Evolutionary conservation across 768 basidiomycete species (phyloP).

Genomic region (Naganishia kalamii): DNA sequence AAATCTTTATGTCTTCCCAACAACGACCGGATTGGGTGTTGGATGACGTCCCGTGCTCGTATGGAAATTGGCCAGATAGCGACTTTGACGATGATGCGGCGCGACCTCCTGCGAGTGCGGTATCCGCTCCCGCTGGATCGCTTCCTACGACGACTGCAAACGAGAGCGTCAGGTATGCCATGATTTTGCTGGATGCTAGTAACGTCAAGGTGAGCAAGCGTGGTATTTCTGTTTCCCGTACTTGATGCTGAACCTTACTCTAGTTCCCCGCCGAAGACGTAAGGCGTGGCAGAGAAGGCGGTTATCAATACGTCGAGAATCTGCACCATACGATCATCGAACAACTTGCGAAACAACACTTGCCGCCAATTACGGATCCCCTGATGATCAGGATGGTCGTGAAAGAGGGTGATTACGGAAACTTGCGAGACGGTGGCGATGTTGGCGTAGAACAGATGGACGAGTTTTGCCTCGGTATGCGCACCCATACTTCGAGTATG

Average conservation of each 20-base stretch:
- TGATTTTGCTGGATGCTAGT: constrained; percentile 2
- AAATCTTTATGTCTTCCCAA: background rate
- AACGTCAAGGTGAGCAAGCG: background rate
- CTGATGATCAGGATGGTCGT: constrained; percentile 7
- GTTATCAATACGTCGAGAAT: background rate
- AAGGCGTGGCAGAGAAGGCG: background rate
- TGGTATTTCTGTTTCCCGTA: background rate
- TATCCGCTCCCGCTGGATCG: constrained; percentile 5
- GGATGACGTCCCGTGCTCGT: background rate
- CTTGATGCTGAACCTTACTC: background rate
- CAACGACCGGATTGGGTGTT: no score
- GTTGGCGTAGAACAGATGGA: background rate
- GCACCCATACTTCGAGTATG: constrained; percentile 1
- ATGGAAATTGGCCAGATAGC: background rate
- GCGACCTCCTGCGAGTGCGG: background rate
- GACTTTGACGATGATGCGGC: background rate
- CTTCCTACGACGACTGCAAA: background rate
- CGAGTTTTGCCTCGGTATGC: constrained; percentile 9
- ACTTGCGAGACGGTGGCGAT: background rate
- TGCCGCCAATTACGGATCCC: background rate
- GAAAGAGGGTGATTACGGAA: background rate
- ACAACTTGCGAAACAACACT: background rate
- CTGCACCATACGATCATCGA: background rate
- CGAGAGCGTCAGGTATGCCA: background rate
- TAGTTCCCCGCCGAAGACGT: background rate